These are phyloP conservation scores for Trametes versicolor DNA, from an alignment of 1,284 basidiomycete species.

Conservation along the genomic window DNA sequence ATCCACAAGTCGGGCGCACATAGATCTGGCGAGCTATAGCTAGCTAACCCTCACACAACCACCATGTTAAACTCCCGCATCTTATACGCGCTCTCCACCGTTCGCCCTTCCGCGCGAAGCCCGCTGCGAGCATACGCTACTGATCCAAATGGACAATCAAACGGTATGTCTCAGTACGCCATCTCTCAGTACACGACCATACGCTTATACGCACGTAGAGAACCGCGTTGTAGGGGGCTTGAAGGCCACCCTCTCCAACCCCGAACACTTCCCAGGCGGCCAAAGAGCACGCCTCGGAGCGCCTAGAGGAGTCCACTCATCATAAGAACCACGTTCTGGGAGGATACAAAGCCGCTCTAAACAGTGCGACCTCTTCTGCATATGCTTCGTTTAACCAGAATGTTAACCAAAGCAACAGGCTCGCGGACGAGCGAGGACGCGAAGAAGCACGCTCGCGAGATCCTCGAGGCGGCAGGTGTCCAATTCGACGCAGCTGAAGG, in stretches of 20 bases:
- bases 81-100: not conserved
- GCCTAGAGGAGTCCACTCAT: conserved; percentile 50
- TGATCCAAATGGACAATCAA: not conserved
- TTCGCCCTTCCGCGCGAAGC: not conserved
- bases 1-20: too few species aligned
- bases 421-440: conserved; percentile 46
- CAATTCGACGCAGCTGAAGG: conserved; percentile 28
- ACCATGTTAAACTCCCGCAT: conserved; percentile 12
- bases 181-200: not conserved
- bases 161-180: not conserved
- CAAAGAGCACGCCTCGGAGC: conserved; percentile 54
- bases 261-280: conserved; percentile 58
- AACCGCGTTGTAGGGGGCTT: conserved; percentile 57
- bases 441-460: conserved; percentile 52
- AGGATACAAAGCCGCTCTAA: conserved; percentile 61
- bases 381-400: not conserved
- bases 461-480: conserved; percentile 44
- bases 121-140: conserved; percentile 3
- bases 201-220: not conserved
- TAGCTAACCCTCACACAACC: too few species aligned
- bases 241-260: conserved; percentile 53
- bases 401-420: conserved; percentile 42
- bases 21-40: too few species aligned
- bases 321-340: conserved; percentile 44
- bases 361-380: conserved; percentile 45